Percentiles rank a stretch among this genome's conserved stretches.
Evolutionary conservation across 306 rosid genomes (phyloP).

Genomic region (Vigna angularis): DNA sequence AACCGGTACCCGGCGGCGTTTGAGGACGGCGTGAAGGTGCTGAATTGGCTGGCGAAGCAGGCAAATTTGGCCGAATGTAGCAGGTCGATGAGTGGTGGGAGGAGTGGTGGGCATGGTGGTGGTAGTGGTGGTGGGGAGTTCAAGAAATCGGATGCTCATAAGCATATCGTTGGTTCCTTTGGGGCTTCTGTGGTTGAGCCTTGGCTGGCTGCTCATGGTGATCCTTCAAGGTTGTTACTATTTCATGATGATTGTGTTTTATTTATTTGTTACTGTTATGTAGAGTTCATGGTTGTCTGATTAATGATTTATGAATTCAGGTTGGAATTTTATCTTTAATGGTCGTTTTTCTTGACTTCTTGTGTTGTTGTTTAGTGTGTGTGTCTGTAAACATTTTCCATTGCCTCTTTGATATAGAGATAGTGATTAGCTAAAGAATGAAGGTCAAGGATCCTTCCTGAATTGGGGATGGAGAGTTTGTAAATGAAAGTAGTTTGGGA

Average conservation of each 20-base stretch:
- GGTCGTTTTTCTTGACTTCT: background rate
- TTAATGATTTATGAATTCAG: constrained; percentile 35
- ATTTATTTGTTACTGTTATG: constrained; percentile 33
- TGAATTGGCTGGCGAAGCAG: constrained; percentile 94
- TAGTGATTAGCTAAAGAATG: constrained; percentile 1
- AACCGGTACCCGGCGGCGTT: constrained; percentile 91
- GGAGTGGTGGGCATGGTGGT: constrained; percentile 22
- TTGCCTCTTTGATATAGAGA: background rate
- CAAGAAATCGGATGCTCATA: constrained; percentile 64
- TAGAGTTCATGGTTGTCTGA: background rate
- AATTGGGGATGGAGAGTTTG: constrained; percentile 18
- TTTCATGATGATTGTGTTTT: background rate
- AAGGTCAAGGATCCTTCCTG: constrained; percentile 30
- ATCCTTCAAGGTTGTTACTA: constrained; percentile 77
- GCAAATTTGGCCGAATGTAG: constrained; percentile 93
- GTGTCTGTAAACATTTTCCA: background rate
- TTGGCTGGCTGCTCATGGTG: constrained; percentile 94
- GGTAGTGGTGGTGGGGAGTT: constrained; percentile 52
- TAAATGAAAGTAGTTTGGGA: background rate
- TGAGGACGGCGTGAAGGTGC: constrained; percentile 86
- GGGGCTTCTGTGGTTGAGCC: constrained; percentile 94
- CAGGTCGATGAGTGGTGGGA: constrained; percentile 67
- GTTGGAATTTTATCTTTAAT: background rate
- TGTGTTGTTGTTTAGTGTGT: background rate
- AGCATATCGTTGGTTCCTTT: constrained; percentile 82